These are phyloP conservation scores for Botrytis byssoidea DNA, from an alignment of 2,329 filamentous ascomycete genomes.

Conservation along the genomic window DNA sequence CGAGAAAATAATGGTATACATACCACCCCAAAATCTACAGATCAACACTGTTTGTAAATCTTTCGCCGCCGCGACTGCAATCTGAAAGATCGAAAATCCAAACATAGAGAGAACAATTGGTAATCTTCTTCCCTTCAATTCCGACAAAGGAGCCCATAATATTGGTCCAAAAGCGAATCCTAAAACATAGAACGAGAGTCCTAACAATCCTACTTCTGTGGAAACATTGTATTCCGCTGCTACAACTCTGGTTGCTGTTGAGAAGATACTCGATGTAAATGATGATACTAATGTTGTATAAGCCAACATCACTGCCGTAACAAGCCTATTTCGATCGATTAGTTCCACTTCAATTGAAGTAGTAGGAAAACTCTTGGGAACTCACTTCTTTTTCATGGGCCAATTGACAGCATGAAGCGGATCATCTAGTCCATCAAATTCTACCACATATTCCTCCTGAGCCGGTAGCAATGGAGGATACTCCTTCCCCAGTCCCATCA, in stretches of 20 bases:
- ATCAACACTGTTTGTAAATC: slow-evolving; percentile 69
- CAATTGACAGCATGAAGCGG: slow-evolving; percentile 87
- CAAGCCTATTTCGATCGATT: slow-evolving; percentile 44
- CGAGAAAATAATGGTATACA: slow-evolving; percentile 37
- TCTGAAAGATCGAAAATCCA: slow-evolving; percentile 67
- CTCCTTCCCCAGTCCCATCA: slow-evolving; percentile 71
- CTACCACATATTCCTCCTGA: slow-evolving; percentile 75
- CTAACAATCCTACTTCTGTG: slow-evolving; percentile 60
- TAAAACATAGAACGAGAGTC: slow-evolving; percentile 68
- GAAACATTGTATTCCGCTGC: slow-evolving; percentile 59
- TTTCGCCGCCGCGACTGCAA: slow-evolving; percentile 63
- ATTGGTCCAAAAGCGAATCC: slow-evolving; percentile 71
- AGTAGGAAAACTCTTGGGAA: slow-evolving; percentile 25
- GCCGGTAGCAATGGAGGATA: slow-evolving; percentile 69
- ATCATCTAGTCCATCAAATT: slow-evolving; percentile 81
- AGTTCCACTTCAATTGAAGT: slow-evolving; percentile 37
- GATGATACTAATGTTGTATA: slow-evolving; percentile 71
- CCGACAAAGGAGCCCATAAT: slow-evolving; percentile 71
- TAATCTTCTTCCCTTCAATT: slow-evolving; percentile 65
- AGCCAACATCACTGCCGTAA: slow-evolving; percentile 66
- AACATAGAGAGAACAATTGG: slow-evolving; percentile 62
- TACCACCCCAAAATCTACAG: slow-evolving; percentile 71
- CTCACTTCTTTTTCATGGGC: slow-evolving; percentile 73
- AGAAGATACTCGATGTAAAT: slow-evolving; percentile 76
- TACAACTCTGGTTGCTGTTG: slow-evolving; percentile 59